Conservation (phyloP, 441 rosid species). For the Viola pubescens region DNA sequence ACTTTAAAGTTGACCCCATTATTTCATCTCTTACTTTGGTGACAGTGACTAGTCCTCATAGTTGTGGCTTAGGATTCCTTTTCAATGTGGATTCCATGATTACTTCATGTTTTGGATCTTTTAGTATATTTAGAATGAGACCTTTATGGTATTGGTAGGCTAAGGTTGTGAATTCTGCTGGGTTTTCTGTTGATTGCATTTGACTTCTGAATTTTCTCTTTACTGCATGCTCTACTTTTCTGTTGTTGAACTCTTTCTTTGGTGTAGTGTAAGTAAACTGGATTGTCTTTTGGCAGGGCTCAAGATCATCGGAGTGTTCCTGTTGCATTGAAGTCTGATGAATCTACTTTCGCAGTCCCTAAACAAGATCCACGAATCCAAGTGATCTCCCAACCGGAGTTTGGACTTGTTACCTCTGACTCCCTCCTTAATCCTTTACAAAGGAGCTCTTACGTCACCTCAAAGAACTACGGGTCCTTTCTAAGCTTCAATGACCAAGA, state of each 20-base stretch:
- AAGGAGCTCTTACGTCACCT: conserved; percentile 20
- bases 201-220: neutral
- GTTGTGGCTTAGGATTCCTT: conserved; percentile 25
- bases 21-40: conserved; percentile 19
- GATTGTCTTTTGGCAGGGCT: conserved; percentile 27
- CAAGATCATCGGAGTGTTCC: conserved; percentile 21
- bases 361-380: conserved; percentile 31
- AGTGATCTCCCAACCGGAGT: conserved; percentile 25
- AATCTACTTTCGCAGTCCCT: conserved; percentile 20
- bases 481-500: conserved; percentile 37
- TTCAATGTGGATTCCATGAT: conserved; percentile 1
- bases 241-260: neutral
- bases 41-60: conserved; percentile 16
- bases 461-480: conserved; percentile 29
- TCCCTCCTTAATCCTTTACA: conserved; percentile 36
- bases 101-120: neutral
- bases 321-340: conserved; percentile 26
- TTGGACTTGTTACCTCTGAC: conserved; percentile 42
- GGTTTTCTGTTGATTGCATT: conserved; percentile 1
- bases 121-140: conserved; percentile 5
- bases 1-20: conserved; percentile 17
- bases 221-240: neutral
- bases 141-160: neutral
- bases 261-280: conserved; percentile 9
- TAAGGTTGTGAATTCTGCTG: conserved; percentile 2